Base-by-base conservation (phyloP, 2,329 filamentous ascomycete genomes). In the Epichloe elymi region DNA sequence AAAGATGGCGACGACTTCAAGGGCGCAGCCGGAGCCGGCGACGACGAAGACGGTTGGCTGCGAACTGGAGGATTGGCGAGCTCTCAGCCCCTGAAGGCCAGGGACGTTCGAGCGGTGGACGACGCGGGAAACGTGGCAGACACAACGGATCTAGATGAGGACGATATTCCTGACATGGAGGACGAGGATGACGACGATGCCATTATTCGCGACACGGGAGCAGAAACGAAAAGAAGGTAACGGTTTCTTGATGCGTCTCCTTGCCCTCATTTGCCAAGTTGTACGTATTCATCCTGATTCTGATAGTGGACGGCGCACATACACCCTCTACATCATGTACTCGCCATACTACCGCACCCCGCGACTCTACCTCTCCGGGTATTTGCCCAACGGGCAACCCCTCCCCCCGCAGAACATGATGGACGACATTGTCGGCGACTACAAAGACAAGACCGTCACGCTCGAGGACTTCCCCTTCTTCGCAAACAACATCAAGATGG, bases 291-390 rank as follows among this genome's bases (percentile, higher is more conserved):
- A 30, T 44, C 19, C 12, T 35, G 40, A 20, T 26, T 19, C 11
- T n/a, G 44, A n/a, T 57, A 95, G 88, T 52, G 83, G 86, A 50
- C 79, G 87, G 48, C 86, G 93, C 59, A 95, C 88, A n/a, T 98
- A 98, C 69, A 95, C 86, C 43, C 84, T 98, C 58, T 98, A 98
- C 76, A 97, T 98, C 63, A 93, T 89, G 70, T 98, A 98, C 72
- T 88, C 90, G 4, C 86, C 90, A 38, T 96, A 95, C 74, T 98
- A 97, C 71, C 86, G 88, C 59, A 97, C 93, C 4, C 93, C 93
- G 0, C 88, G 93, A 36, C 80, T 97, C 61, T 98, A 96, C 68
- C 82, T 98, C 46, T 94, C 89, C 0, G 93, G 93, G 61, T 97
- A 97, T 68, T 74, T 81, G 12, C 78, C 86, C 26, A 79, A 81